These are phyloP conservation scores for Saccharomycopsis fermentans DNA, from an alignment of 805 yeast genomes.

Conservation along the genomic window DNA sequence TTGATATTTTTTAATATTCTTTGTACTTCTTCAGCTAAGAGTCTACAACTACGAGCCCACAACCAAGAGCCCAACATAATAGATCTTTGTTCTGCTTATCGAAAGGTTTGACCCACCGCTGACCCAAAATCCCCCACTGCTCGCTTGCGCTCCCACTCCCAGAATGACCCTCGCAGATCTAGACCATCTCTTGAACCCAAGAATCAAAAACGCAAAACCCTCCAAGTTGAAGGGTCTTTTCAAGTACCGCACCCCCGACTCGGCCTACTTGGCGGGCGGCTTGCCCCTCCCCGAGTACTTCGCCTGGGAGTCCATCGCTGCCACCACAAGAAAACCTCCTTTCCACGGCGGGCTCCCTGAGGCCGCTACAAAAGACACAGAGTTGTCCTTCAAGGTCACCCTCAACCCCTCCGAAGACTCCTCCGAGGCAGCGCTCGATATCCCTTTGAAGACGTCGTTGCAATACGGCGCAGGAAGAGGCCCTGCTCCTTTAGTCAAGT, in stretches of 20 bases:
- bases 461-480: constrained; percentile 75
- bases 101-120: too few relatives aligned
- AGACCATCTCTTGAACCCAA: constrained; percentile 1
- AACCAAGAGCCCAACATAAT: too few relatives aligned
- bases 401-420: not conserved
- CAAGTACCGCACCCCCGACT: constrained; percentile 32
- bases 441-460: constrained; percentile 58
- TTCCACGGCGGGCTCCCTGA: constrained; percentile 52
- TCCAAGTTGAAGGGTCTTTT: constrained; percentile 2
- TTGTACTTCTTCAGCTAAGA: too few relatives aligned
- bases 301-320: constrained; percentile 58
- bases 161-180: not conserved
- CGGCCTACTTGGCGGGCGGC: constrained; percentile 76
- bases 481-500: constrained; percentile 43
- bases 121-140: too few relatives aligned
- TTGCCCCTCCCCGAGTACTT: constrained; percentile 68
- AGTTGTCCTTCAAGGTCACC: constrained; percentile 2
- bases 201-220: constrained; percentile 4
- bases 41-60: too few relatives aligned
- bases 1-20: not conserved
- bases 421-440: constrained; percentile 29
- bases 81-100: too few relatives aligned
- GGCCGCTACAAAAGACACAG: not conserved
- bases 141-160: too few relatives aligned
- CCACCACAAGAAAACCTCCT: constrained; percentile 51